phyloP scores from a whole-genome alignment of 805 yeast species.

The Ogataea paradorogensis region DNA sequence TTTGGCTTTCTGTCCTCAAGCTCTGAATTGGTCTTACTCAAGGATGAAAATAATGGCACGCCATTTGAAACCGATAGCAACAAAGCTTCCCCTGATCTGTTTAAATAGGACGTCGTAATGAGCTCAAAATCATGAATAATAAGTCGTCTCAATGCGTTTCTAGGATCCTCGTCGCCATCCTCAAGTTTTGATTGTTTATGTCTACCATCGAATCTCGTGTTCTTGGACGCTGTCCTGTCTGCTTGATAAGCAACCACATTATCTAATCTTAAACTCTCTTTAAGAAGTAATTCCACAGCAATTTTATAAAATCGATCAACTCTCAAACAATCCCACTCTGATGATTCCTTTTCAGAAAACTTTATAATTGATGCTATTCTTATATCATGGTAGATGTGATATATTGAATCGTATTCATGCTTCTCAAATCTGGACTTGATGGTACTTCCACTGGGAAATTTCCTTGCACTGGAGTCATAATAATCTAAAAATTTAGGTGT shows the following conservation, averaged over 20 bases:
- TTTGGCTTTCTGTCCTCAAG: slow-evolving; percentile 72
- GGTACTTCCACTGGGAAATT: slow-evolving; percentile 37
- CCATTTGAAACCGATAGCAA: slow-evolving; percentile 58
- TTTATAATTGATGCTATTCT: slow-evolving; percentile 51
- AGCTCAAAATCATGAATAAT: slow-evolving; percentile 58
- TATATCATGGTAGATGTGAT: slow-evolving; percentile 64
- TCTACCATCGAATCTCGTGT: slow-evolving; percentile 1
- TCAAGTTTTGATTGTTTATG: slow-evolving; percentile 6
- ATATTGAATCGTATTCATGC: slow-evolving; percentile 45
- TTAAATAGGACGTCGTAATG: slow-evolving; percentile 50
- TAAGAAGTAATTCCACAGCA: slow-evolving; percentile 57
- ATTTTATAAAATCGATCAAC: slow-evolving; percentile 64
- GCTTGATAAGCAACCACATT: slow-evolving; percentile 18
- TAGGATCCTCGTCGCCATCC: slow-evolving; percentile 15
- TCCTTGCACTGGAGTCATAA: slow-evolving; percentile 29
- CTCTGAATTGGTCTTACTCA: slow-evolving; percentile 58
- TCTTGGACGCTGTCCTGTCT: slow-evolving; percentile 1
- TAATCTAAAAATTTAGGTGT: slow-evolving; percentile 40
- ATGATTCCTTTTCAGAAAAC: slow-evolving; percentile 47
- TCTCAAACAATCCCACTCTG: slow-evolving; percentile 45
- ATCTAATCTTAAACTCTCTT: slow-evolving; percentile 54
- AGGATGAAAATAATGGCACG: slow-evolving; percentile 76
- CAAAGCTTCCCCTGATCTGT: slow-evolving; percentile 63
- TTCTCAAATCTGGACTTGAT: slow-evolving; percentile 36
- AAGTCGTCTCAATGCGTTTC: slow-evolving; percentile 35